These are phyloP conservation scores for Chaetomium olivaceum DNA, from an alignment of 2,329 filamentous ascomycete genomes.

Conservation along the genomic window DNA sequence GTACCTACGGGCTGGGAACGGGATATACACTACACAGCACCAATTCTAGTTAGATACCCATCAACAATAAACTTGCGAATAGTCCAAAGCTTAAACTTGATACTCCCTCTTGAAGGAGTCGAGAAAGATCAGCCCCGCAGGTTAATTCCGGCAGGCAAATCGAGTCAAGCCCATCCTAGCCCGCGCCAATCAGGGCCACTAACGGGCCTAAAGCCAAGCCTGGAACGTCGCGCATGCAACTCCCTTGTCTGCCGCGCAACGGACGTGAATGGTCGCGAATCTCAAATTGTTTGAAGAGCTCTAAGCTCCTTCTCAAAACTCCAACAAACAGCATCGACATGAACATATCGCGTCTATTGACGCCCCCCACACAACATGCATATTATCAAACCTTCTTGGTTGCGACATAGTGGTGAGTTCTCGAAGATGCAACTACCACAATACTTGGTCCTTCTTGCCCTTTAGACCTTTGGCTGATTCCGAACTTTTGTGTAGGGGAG, in stretches of 20 bases:
- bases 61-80: neutral
- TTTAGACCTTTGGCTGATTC: constrained; percentile 20
- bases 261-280: constrained; percentile 14
- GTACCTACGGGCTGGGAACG: no score
- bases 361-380: constrained; percentile 57
- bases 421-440: neutral
- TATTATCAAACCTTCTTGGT: constrained; percentile 93
- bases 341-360: constrained; percentile 28
- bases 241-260: neutral
- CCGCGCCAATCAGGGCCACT: neutral
- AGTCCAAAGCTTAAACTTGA: neutral
- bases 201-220: neutral
- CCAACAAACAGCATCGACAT: constrained; percentile 31
- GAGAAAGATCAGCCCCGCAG: neutral
- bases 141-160: neutral
- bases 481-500: constrained; percentile 61
- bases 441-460: neutral
- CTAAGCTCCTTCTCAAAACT: neutral
- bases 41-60: no score
- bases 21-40: no score
- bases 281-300: constrained; percentile 4
- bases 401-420: constrained; percentile 81
- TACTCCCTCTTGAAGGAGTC: neutral
- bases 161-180: neutral
- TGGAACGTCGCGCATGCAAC: neutral